phyloP scores from a whole-genome alignment of 2,329 filamentous ascomycete species.

The Fonsecaea monophora region DNA sequence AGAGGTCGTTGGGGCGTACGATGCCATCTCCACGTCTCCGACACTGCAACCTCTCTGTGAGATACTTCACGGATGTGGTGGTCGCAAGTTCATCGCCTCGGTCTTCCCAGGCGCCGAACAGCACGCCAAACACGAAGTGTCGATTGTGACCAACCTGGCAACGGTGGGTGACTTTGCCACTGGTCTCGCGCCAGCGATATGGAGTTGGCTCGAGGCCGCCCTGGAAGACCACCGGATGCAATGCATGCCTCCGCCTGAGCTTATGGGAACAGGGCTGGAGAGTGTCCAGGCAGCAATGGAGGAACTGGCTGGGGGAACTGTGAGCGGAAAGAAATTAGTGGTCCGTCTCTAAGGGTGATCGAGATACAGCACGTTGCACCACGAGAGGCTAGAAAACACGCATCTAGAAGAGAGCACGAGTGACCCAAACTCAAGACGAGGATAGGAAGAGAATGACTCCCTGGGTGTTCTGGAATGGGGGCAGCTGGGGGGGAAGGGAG shows the following conservation, averaged over 20 bases:
- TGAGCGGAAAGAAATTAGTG: constrained; percentile 12
- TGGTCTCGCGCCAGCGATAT: not conserved
- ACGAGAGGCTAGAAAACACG: no score
- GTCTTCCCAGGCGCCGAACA: constrained; percentile 12
- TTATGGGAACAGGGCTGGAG: constrained; percentile 7
- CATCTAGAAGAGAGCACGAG: not conserved
- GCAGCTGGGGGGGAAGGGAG: no score
- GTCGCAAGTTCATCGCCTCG: constrained; percentile 12
- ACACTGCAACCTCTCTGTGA: constrained; percentile 8
- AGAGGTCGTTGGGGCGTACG: constrained; percentile 15
- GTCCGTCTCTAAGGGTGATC: not conserved
- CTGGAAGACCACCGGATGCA: constrained; percentile 2
- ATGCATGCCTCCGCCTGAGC: constrained; percentile 6
- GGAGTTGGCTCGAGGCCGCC: constrained; percentile 7
- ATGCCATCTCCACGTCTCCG: constrained; percentile 8
- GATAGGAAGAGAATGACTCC: no score
- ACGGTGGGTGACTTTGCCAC: not conserved
- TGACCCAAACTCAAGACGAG: no score
- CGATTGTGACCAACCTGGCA: constrained; percentile 9
- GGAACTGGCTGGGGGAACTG: constrained; percentile 7
- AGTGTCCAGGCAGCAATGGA: constrained; percentile 9
- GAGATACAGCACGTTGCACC: no score
- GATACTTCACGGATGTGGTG: constrained; percentile 1
- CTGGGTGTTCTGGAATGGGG: no score
- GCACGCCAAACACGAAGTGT: constrained; percentile 2